Percentiles rank a stretch among this genome's conserved stretches.
phyloP scores from a whole-genome alignment of 345 rosid genomes.

The Heritiera fomes region DNA sequence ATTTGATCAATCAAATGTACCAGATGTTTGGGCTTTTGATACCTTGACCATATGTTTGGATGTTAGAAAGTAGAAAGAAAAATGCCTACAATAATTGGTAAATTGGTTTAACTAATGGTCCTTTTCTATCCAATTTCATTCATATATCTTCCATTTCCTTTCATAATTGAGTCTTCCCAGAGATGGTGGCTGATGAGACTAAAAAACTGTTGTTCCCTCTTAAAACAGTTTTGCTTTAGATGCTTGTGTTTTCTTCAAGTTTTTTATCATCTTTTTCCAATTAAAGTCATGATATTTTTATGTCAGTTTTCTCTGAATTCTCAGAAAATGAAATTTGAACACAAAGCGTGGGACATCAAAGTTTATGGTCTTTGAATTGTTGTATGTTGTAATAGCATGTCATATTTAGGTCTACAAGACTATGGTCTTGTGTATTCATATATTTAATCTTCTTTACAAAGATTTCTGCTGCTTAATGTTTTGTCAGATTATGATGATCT shows the following conservation, averaged over 20 bases:
- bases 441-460: neutral
- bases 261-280: neutral
- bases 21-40: neutral
- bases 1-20: neutral
- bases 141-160: neutral
- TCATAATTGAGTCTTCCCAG: neutral
- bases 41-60: neutral
- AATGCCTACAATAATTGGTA: neutral
- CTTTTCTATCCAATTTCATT: neutral
- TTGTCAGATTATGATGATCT: neutral
- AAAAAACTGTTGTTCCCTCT: neutral
- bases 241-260: neutral
- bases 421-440: neutral
- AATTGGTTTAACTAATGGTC: neutral
- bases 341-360: neutral
- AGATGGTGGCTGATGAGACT: neutral
- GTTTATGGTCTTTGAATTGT: neutral
- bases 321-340: neutral
- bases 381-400: constrained; percentile 9
- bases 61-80: neutral
- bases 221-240: constrained; percentile 8
- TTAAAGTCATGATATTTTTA: neutral
- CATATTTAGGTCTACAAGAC: neutral
- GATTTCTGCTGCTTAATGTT: neutral
- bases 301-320: neutral